Conservation (phyloP, 208 protist species). For the Trypanosoma vivax region DNA sequence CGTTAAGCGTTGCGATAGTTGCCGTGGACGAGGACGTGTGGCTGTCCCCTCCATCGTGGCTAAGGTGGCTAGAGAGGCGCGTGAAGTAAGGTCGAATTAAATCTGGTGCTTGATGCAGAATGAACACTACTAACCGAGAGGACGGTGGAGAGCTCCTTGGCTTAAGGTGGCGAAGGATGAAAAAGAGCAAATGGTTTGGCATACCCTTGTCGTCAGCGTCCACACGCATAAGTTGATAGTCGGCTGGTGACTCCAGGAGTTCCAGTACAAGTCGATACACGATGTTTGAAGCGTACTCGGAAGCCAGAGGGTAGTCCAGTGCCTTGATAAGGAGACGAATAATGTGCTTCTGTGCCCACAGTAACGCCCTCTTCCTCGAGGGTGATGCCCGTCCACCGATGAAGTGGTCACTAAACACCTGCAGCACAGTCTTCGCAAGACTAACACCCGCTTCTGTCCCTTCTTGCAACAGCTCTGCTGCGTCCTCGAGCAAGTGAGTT, state of each 20-base stretch:
- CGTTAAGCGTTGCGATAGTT: slow-evolving; percentile 61
- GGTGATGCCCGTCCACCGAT: slow-evolving; percentile 41
- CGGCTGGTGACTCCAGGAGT: slow-evolving; percentile 65
- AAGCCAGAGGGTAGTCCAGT: slow-evolving; percentile 52
- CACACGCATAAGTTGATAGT: slow-evolving; percentile 70
- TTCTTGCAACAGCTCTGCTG: slow-evolving; percentile 76
- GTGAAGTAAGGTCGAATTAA: slow-evolving; percentile 85
- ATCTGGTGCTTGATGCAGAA: slow-evolving; percentile 71
- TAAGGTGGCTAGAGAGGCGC: slow-evolving; percentile 71
- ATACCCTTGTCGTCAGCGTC: slow-evolving; percentile 75
- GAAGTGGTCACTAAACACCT: slow-evolving; percentile 59
- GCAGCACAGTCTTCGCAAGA: slow-evolving; percentile 40
- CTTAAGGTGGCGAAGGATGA: slow-evolving; percentile 74
- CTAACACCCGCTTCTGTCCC: slow-evolving; percentile 49
- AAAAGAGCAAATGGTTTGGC: slow-evolving; percentile 87
- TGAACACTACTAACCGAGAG: slow-evolving; percentile 58
- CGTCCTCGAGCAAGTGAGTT: slow-evolving; percentile 79
- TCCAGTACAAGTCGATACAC: slow-evolving; percentile 62
- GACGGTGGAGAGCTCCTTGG: slow-evolving; percentile 57
- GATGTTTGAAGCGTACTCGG: slow-evolving; percentile 51
- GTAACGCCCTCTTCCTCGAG: slow-evolving; percentile 46
- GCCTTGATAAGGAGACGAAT: slow-evolving; percentile 78
- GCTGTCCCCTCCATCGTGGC: slow-evolving; percentile 41
- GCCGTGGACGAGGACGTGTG: slow-evolving; percentile 55
- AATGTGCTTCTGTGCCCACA: slow-evolving; percentile 76